Base-by-base conservation (phyloP, 2,329 filamentous ascomycete genomes). In the Colletotrichum magnum region DNA sequence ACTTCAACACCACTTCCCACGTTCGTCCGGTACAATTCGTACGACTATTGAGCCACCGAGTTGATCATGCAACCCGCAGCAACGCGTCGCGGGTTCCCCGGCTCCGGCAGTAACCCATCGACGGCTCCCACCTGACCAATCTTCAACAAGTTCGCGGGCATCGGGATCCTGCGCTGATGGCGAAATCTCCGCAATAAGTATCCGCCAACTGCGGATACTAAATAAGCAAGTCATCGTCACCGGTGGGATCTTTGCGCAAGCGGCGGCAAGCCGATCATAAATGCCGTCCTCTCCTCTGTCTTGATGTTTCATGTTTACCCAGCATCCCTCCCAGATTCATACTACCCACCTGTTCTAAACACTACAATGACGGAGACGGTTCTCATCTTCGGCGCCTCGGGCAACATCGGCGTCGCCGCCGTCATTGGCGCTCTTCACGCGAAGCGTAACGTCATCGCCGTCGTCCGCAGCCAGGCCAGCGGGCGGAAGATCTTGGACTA, bases 371-470 rank as follows among this genome's bases (percentile, higher is more conserved):
- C 36, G 3, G 64, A 79, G 58, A 79, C 78, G 7, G 76, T 83
- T 59, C 75, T 83, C 21, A 72, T 83, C 47, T 74, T 82, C 52
- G 81, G 79, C 43, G 75, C 80, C 1, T 81, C 79, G 9, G 80
- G 80, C 18, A 81, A 82, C 69, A 80, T 82, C 56, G 80, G 80
- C 69, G 70, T 78, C 6, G 71, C 79, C 4, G 78, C 77, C 45
- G 69, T 80, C 36, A 76, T 71, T 2, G 78, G 69, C 6, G 76
- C 79, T 2, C 63, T 81, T 28, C 70, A 67, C 9, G 74, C 75
- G 7, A 69, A 71, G 13, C 76, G 76, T 48, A 72, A 77, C 2
- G 80, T 82, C 16, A 69, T 82, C 6, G 80, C 80, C 15, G 70
- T 83, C 21, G 79, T 81, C 2, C 77, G 81, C 21, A 82, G 76